Evolutionary conservation across 441 rosid genomes (phyloP).

Genomic region (Croton setiger): DNA sequence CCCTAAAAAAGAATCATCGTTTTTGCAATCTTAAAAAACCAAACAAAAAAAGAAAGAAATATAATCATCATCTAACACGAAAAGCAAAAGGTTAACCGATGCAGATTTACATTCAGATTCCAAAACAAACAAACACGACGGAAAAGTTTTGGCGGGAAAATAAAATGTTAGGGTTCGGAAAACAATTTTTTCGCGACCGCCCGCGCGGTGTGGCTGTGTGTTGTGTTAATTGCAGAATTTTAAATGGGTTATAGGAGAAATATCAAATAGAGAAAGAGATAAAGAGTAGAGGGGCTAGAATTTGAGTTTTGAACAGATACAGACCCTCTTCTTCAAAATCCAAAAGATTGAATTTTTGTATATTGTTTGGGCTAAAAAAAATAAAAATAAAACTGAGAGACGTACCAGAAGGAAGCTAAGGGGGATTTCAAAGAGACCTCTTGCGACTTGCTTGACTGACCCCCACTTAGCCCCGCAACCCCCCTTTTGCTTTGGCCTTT

Average conservation of each 20-base stretch:
- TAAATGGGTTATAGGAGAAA: constrained; percentile 11
- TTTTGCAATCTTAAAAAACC: constrained; percentile 15
- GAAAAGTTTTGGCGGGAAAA: constrained; percentile 58
- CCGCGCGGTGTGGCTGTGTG: neutral
- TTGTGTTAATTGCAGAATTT: constrained; percentile 23
- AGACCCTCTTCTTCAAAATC: constrained; percentile 34
- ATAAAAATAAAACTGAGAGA: constrained; percentile 5
- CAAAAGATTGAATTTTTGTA: neutral
- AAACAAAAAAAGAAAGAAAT: neutral
- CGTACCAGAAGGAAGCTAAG: constrained; percentile 29
- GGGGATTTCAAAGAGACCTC: constrained; percentile 10
- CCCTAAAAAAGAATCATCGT: constrained; percentile 36
- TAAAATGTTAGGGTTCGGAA: constrained; percentile 28
- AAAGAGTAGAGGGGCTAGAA: constrained; percentile 27
- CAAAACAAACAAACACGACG: constrained; percentile 7
- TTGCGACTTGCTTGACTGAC: neutral
- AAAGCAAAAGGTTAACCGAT: neutral
- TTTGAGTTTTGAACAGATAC: constrained; percentile 32
- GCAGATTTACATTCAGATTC: constrained; percentile 2
- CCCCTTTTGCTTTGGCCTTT: neutral
- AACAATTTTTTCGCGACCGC: constrained; percentile 14
- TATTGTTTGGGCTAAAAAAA: constrained; percentile 11
- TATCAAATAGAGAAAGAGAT: neutral
- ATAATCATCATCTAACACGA: neutral
- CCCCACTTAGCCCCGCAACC: neutral